phyloP scores from a whole-genome alignment of 805 yeast genomes.

The Candida methanosorbosa region DNA sequence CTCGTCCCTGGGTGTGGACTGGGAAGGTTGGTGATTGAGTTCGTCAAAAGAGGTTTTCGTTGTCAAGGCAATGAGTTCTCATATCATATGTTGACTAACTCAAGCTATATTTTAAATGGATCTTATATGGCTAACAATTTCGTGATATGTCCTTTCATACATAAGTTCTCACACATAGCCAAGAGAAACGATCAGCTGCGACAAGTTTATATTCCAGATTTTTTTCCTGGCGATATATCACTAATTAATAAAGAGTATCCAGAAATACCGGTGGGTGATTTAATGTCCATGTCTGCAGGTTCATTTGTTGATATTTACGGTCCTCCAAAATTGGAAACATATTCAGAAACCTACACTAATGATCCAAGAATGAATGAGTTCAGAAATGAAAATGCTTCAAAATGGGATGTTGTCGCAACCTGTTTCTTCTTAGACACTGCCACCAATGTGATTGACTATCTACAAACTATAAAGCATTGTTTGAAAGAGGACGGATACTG shows the following conservation, averaged over 20 bases:
- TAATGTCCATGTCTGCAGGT: slow-evolving; percentile 69
- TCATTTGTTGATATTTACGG: slow-evolving; percentile 65
- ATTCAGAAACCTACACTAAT: slow-evolving; percentile 26
- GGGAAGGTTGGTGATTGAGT: slow-evolving; percentile 49
- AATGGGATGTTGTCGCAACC: slow-evolving; percentile 41
- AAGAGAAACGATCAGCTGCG: slow-evolving; percentile 40
- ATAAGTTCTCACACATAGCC: slow-evolving; percentile 36
- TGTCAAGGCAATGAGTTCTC: slow-evolving; percentile 64
- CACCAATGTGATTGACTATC: slow-evolving; percentile 46
- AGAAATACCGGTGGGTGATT: slow-evolving; percentile 32
- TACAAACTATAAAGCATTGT: slow-evolving; percentile 38
- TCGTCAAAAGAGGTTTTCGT: slow-evolving; percentile 45
- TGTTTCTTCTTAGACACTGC: slow-evolving; percentile 62
- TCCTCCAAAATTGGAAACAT: slow-evolving; percentile 26
- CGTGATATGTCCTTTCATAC: slow-evolving; percentile 47
- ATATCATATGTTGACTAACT: slow-evolving; percentile 53
- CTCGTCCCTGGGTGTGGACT: slow-evolving; percentile 61
- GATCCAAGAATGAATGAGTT: slow-evolving; percentile 33
- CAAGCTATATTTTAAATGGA: slow-evolving; percentile 45
- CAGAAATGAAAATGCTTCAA: slow-evolving; percentile 27
- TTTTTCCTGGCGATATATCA: slow-evolving; percentile 32
- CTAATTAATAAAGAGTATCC: slow-evolving; percentile 26
- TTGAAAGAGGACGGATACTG: slow-evolving; percentile 40
- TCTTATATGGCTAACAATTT: slow-evolving; percentile 30
- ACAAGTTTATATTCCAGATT: slow-evolving; percentile 46